These are phyloP conservation scores for Ceratocystis colombiana DNA, from an alignment of 2,329 filamentous ascomycete species.

Conservation along the genomic window DNA sequence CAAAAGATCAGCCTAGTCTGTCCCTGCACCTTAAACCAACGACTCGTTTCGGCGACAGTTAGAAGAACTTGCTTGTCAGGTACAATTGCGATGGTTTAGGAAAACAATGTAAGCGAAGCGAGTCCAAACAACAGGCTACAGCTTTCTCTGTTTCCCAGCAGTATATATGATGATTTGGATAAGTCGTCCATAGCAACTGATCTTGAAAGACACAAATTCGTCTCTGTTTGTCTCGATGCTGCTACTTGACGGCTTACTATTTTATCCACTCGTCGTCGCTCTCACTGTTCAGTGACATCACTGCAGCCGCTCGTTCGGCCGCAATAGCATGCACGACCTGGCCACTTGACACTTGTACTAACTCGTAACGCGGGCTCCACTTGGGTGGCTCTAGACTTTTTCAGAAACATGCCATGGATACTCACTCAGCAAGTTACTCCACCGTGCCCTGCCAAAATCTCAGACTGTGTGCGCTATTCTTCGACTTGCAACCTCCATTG, in stretches of 20 bases:
- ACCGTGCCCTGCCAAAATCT: neutral
- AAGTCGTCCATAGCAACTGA: too few species aligned
- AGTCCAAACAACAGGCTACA: neutral
- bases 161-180: too few species aligned
- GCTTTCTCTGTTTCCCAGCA: neutral
- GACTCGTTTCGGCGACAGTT: constrained; percentile 25
- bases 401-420: neutral
- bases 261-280: neutral
- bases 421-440: neutral
- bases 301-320: neutral
- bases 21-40: constrained; percentile 24
- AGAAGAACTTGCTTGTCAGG: neutral
- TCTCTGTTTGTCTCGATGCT: neutral
- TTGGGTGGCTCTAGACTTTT: neutral
- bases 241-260: neutral
- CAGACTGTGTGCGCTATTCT: neutral
- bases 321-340: neutral
- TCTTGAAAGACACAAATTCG: neutral
- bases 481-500: neutral
- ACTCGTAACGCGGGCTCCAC: neutral
- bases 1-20: constrained; percentile 14
- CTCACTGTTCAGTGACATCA: constrained; percentile 10
- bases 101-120: neutral
- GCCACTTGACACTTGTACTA: neutral
- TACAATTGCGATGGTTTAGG: too few species aligned